These are phyloP conservation scores for Cyberlindnera galapagoensis DNA, from an alignment of 805 yeast genomes.

Conservation along the genomic window DNA sequence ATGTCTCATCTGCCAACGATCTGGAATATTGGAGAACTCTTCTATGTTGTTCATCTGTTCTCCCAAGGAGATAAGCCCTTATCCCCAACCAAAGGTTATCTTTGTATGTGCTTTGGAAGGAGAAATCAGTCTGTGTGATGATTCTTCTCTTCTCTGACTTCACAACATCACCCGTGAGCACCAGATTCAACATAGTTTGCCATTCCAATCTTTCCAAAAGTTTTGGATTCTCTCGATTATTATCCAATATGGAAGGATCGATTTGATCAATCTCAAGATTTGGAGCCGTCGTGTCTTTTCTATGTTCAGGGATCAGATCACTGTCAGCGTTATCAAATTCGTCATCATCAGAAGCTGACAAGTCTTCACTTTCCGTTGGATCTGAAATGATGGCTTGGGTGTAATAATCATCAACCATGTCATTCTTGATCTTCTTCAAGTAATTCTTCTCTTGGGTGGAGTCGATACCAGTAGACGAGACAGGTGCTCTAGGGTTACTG, in stretches of 20 bases:
- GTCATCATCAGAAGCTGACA: slow-evolving; percentile 21
- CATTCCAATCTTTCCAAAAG: slow-evolving; percentile 82
- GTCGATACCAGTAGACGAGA: slow-evolving; percentile 23
- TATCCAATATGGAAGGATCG: slow-evolving; percentile 16
- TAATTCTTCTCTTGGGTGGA: slow-evolving; percentile 59
- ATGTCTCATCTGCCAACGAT: slow-evolving; percentile 61
- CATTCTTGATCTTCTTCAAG: slow-evolving; percentile 54
- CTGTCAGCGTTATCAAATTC: slow-evolving; percentile 25
- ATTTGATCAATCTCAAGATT: slow-evolving; percentile 42
- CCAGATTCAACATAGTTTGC: slow-evolving; percentile 90
- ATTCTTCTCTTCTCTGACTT: slow-evolving; percentile 81
- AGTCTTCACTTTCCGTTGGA: slow-evolving; percentile 30
- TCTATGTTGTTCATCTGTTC: slow-evolving; percentile 74
- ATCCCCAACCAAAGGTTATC: slow-evolving; percentile 86
- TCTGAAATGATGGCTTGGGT: slow-evolving; percentile 54
- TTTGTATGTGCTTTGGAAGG: slow-evolving; percentile 48
- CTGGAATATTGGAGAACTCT: slow-evolving; percentile 63
- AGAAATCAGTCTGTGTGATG: slow-evolving; percentile 45
- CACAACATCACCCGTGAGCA: slow-evolving; percentile 92
- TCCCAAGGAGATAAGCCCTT: slow-evolving; percentile 71
- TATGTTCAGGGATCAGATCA: slow-evolving; percentile 7
- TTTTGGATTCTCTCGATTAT: slow-evolving; percentile 25
- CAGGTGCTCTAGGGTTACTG: slow-evolving; percentile 20
- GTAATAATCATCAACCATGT: slow-evolving; percentile 61
- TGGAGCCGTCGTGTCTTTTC: slow-evolving; percentile 29